Evolutionary conservation across 2,329 filamentous ascomycete species (phyloP), one percentile per base, ranked within the genome.

Genomic region (Daldinia eschscholtzii): DNA sequence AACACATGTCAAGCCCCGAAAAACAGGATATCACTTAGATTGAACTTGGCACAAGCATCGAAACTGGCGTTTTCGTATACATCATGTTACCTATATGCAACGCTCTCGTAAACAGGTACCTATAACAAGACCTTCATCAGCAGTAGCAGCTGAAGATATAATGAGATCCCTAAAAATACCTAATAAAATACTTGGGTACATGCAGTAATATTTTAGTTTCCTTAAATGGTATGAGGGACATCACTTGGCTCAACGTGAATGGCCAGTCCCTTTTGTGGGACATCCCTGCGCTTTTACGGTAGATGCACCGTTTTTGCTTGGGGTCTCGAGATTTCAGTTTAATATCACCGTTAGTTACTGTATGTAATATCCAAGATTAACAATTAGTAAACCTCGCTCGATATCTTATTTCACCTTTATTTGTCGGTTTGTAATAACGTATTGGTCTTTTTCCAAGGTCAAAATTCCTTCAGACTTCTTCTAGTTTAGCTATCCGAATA

Each of bases 171-270:
- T 15, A 10, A 33, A 33, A 33, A 10, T 33, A 33, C 30, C 30
- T 7, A 10, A 33, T 23, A 46, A 46, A 20, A 46, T 26, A 46
- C 42, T 46, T 46, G 10, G 42, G 42, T 46, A 46, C 42, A 26
- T 46, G 42, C 20, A 23, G 42, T 46, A 46, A 48, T 48, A n/a
- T 48, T 48, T 48, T 48, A 48, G 44, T 48, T 48, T 48, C 44
- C 44, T 10, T 12, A 48, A 48, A n/a, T 13, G 13, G 44, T 28
- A 48, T 48, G 44, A 18, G 44, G 44, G 44, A 48, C 44, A 28
- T 28, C 23, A 28, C 44, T 48, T 28, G 44, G 44, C 44, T 48
- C 23, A 12, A 48, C 28, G 44, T 48, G 44, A 48, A 28, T 48
- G 44, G 44, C 0, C 44, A 28, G 6, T 23, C 20, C 1, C 2